Conservation (phyloP, 441 rosid species). For the Aquilaria agallochum region DNA sequence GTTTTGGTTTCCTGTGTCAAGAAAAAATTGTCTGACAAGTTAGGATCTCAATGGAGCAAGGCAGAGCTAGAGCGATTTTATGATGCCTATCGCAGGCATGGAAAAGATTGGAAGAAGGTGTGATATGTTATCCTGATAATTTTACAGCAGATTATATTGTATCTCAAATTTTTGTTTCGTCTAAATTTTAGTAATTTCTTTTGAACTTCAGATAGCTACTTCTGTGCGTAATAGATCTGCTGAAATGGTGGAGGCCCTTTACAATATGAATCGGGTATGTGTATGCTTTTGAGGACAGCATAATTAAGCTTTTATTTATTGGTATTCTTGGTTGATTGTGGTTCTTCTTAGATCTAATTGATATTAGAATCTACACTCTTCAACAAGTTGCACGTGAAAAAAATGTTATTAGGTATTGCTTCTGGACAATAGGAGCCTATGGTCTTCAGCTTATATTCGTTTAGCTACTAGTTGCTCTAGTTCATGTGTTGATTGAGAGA, state of each 20-base stretch:
- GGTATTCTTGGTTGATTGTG: not conserved
- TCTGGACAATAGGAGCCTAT: no score
- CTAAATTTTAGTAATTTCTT: slow-evolving; percentile 11
- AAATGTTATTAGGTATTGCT: no score
- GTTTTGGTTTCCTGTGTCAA: slow-evolving; percentile 30
- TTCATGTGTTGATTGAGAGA: no score
- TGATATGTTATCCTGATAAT: not conserved
- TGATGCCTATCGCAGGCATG: slow-evolving; percentile 71
- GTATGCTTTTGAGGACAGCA: not conserved
- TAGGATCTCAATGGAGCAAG: slow-evolving; percentile 88
- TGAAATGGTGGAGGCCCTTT: slow-evolving; percentile 92
- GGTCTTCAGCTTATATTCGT: no score
- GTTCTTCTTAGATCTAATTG: slow-evolving; percentile 6
- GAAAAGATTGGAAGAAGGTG: slow-evolving; percentile 87
- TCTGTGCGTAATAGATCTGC: slow-evolving; percentile 61
- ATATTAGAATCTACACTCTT: no score
- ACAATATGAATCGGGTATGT: slow-evolving; percentile 73
- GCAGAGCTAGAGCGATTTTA: slow-evolving; percentile 82
- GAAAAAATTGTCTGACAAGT: slow-evolving; percentile 65
- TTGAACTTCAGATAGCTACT: slow-evolving; percentile 61
- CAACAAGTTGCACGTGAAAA: no score
- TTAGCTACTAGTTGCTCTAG: no score
- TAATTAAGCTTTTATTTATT: slow-evolving; percentile 3
- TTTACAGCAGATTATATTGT: not conserved
- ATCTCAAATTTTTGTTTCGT: slow-evolving; percentile 6